These are phyloP conservation scores for Pythium rishiriense DNA, from an alignment of 352 stramenopile genomes.

Conservation along the genomic window DNA sequence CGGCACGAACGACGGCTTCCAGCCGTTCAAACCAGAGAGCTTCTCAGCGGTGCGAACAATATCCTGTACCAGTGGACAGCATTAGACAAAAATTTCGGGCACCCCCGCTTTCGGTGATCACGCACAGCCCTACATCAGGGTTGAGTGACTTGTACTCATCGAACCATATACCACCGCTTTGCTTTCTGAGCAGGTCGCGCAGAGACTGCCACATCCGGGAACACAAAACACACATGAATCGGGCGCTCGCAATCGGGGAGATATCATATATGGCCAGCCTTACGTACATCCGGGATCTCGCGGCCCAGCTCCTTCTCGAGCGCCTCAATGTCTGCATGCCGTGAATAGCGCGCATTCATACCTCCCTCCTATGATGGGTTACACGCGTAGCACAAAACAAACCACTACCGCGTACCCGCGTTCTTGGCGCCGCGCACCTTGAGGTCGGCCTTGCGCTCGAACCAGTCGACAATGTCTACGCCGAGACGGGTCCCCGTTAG, in stretches of 20 bases:
- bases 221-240: too few relatives aligned
- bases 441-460: constrained; percentile 78
- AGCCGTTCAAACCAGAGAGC: constrained; percentile 46
- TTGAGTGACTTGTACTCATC: constrained; percentile 80
- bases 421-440: constrained; percentile 42
- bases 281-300: constrained; percentile 56
- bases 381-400: too few relatives aligned
- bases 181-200: constrained; percentile 64
- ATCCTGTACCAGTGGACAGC: constrained; percentile 30
- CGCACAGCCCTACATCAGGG: constrained; percentile 36
- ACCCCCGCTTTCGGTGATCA: too few relatives aligned
- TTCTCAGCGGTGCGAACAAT: constrained; percentile 58
- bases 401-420: constrained; percentile 32
- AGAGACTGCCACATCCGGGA: constrained; percentile 57
- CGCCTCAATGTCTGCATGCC: constrained; percentile 56
- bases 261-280: too few relatives aligned
- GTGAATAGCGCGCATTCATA: not conserved
- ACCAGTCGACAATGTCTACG: constrained; percentile 84
- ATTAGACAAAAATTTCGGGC: constrained; percentile 3
- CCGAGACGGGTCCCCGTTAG: not conserved
- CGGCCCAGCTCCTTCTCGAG: constrained; percentile 66
- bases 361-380: too few relatives aligned
- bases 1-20: constrained; percentile 61
- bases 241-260: too few relatives aligned
- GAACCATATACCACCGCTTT: constrained; percentile 83